A percentile compares a stretch with the other conserved stretches of the same genome.
Evolutionary conservation across 495 filamentous ascomycete species (phyloP).

Genomic region (Neurospora cerealis): DNA sequence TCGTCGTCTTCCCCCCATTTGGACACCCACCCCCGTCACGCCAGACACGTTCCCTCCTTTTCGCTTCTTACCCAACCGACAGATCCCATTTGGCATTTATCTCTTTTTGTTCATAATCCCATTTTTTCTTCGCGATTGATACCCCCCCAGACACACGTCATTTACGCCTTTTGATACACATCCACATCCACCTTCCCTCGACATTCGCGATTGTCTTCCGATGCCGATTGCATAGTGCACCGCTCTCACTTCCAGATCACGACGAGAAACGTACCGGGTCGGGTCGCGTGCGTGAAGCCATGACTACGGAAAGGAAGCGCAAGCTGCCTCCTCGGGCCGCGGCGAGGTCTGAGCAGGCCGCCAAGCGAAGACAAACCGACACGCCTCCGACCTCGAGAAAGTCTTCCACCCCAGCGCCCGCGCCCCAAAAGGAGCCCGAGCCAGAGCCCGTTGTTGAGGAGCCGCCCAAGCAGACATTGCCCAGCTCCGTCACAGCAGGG

Average conservation of each 20-base stretch:
- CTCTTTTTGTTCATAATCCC: background rate
- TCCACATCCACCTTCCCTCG: background rate
- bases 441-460: slow-evolving; percentile 16
- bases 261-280: slow-evolving; percentile 11
- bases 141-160: background rate
- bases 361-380: slow-evolving; percentile 36
- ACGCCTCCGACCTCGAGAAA: slow-evolving; percentile 25
- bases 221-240: slow-evolving; percentile 1
- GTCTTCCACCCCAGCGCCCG: slow-evolving; percentile 26
- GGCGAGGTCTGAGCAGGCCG: slow-evolving; percentile 37
- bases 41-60: background rate
- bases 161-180: background rate
- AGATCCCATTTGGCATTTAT: background rate
- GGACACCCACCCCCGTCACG: background rate
- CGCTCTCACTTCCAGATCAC: slow-evolving; percentile 6
- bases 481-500: slow-evolving; percentile 42
- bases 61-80: background rate
- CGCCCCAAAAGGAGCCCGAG: slow-evolving; percentile 18
- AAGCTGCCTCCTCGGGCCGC: slow-evolving; percentile 46
- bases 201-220: background rate
- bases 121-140: background rate
- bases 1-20: background rate
- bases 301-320: slow-evolving; percentile 45
- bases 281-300: slow-evolving; percentile 1
- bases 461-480: slow-evolving; percentile 44